Conservation (phyloP, 1,284 basidiomycete genomes). For the Trichosporon faecale region DNA sequence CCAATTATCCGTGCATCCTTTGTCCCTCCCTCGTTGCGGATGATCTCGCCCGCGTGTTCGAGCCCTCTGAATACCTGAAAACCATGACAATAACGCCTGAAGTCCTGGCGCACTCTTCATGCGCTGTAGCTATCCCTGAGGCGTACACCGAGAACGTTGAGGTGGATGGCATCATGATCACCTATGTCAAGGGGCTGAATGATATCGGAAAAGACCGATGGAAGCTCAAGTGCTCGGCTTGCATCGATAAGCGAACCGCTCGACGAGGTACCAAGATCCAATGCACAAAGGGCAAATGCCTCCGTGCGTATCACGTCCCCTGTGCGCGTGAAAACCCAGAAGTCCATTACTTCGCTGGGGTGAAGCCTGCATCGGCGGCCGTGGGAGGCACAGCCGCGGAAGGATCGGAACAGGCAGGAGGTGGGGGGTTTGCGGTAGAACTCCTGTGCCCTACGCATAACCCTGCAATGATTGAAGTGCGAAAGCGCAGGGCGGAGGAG, state of each 20-base stretch:
- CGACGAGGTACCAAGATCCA: slow-evolving; percentile 86
- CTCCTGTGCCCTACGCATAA: slow-evolving; percentile 77
- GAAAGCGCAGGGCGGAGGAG: slow-evolving; percentile 41
- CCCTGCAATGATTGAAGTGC: slow-evolving; percentile 59
- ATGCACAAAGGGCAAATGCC: slow-evolving; percentile 85
- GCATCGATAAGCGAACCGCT: slow-evolving; percentile 64
- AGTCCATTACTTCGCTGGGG: slow-evolving; percentile 29
- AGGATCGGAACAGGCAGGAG: neutral
- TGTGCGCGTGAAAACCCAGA: slow-evolving; percentile 61
- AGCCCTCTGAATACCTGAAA: slow-evolving; percentile 25
- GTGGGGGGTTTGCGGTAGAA: slow-evolving; percentile 68
- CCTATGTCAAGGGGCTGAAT: slow-evolving; percentile 69
- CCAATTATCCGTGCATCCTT: slow-evolving; percentile 65
- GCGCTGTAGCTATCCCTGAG: slow-evolving; percentile 75
- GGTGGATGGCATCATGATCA: slow-evolving; percentile 46
- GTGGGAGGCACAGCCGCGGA: neutral
- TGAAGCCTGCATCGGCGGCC: slow-evolving; percentile 6
- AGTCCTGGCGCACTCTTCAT: slow-evolving; percentile 59
- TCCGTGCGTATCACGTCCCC: slow-evolving; percentile 87
- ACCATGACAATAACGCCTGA: slow-evolving; percentile 15
- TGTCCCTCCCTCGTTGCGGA: slow-evolving; percentile 63
- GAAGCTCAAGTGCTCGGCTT: slow-evolving; percentile 88
- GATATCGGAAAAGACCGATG: slow-evolving; percentile 83
- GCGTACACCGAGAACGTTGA: slow-evolving; percentile 70
- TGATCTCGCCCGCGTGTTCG: slow-evolving; percentile 62